A percentile compares a stretch with the other conserved stretches of the same genome.
Evolutionary conservation across 2,329 filamentous ascomycete species (phyloP).

Genomic region (Sarocladium oryzae): DNA sequence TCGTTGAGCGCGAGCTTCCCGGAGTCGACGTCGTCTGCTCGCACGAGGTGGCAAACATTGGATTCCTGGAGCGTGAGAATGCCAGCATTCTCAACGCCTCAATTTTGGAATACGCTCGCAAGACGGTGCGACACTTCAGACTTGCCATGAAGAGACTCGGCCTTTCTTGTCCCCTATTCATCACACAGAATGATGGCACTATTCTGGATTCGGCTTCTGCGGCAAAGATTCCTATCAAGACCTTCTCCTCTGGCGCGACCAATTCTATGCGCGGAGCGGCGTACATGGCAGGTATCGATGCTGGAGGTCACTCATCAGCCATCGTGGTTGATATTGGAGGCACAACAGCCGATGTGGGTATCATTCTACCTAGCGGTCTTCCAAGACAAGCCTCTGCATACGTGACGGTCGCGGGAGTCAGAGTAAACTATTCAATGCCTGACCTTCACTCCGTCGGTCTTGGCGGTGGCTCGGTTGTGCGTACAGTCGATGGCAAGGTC

Average conservation of each 20-base stretch:
- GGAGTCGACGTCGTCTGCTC: conserved; percentile 20
- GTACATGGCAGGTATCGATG: conserved; percentile 27
- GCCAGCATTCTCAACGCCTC: conserved; percentile 47
- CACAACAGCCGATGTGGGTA: conserved; percentile 54
- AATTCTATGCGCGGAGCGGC: conserved; percentile 46
- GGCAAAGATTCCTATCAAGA: conserved; percentile 37
- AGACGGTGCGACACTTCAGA: conserved; percentile 38
- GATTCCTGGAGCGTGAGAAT: conserved; percentile 44
- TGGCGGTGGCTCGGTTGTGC: conserved; percentile 42
- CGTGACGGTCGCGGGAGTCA: conserved; percentile 50
- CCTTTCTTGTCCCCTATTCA: conserved; percentile 27
- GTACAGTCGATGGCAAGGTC: conserved; percentile 20
- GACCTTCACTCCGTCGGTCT: conserved; percentile 50
- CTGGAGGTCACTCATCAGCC: conserved; percentile 12
- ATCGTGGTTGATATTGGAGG: conserved; percentile 55
- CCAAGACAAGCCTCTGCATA: conserved; percentile 53
- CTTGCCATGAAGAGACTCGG: conserved; percentile 34
- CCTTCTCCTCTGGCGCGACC: conserved; percentile 42
- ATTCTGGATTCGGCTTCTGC: conserved; percentile 34
- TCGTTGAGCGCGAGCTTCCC: conserved; percentile 28
- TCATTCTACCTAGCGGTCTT: conserved; percentile 51
- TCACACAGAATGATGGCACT: conserved; percentile 46
- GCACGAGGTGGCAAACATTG: conserved; percentile 28
- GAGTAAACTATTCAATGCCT: conserved; percentile 53
- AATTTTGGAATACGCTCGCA: conserved; percentile 38